Base-by-base conservation (phyloP, 768 basidiomycete species). In the Rhizopogon roseolus region DNA sequence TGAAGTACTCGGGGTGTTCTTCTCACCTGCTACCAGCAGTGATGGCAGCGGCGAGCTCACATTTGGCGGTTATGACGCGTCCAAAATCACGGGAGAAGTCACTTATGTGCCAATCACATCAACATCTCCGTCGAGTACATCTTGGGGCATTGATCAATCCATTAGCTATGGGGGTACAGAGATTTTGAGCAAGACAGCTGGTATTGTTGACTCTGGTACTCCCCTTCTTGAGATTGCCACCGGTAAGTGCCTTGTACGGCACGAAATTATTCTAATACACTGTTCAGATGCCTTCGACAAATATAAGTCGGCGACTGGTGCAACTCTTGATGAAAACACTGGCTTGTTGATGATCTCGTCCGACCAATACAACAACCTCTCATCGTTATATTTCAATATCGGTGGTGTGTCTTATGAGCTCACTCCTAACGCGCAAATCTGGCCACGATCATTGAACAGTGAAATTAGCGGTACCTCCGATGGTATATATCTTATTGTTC, bases 161-260 rank as follows among this genome's bases (percentile, higher is more conserved):
- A 59, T 70, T 36, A 42, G 54, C 14, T 72, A 69, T 13, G 66
- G 65, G 8, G 29, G 41, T 0, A 54, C 55, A 3, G 56, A 53
- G 5, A 54, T 70, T 17, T 39, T 69, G 50, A 25, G 54, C 5
- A 38, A 13, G 11, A 61, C n/a, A n/a, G n/a, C n/a, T n/a, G n/a
- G n/a, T n/a, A n/a, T n/a, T n/a, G n/a, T n/a, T n/a, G n/a, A n/a
- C 62, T 66, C 67, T 1, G 71, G 70, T 6, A 66, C 62, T 42
- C 62, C 65, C 8, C 37, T 64, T n/a, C 52, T 64, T 13, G 57
- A 60, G 39, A 25, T 67, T 28, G 55, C 64, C 22, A 68, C 76
- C 19, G 71, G 66, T 66, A 46, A 58, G 66, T 56, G n/a, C 10
- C 49, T 13, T n/a, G n/a, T 39, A n/a, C 6, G 16, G 8, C 38